phyloP scores from a whole-genome alignment of 495 filamentous ascomycete genomes.

The Trichoderma asperelloides region DNA sequence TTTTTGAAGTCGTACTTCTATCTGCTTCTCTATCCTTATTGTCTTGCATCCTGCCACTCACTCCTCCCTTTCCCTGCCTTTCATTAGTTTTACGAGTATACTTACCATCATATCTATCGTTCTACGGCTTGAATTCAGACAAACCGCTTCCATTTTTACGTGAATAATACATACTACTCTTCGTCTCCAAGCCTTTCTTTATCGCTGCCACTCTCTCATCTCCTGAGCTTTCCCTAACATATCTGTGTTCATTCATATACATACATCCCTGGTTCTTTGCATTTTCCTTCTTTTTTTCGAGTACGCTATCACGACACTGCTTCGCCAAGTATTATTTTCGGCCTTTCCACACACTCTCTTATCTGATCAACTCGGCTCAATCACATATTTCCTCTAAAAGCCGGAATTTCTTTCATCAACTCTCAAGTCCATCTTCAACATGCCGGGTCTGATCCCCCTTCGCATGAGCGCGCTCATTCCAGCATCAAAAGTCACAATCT shows the following conservation, averaged over 20 bases:
- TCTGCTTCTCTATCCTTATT: neutral
- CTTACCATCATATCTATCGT: neutral
- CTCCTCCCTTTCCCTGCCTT: conserved; percentile 1
- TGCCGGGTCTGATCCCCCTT: conserved; percentile 14
- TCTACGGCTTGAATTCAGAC: neutral
- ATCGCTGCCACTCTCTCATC: neutral
- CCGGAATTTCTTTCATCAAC: neutral
- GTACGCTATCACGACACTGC: neutral
- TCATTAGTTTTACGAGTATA: neutral
- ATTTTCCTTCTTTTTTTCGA: neutral
- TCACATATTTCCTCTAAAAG: neutral
- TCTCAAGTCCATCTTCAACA: neutral
- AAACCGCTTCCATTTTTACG: conserved; percentile 6
- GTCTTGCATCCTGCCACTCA: conserved; percentile 1
- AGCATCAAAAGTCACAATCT: neutral
- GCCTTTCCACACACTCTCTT: neutral
- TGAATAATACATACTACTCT: neutral
- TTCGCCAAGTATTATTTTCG: neutral
- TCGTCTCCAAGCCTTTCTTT: neutral
- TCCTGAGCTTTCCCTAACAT: neutral
- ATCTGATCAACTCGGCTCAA: neutral
- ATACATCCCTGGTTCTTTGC: neutral
- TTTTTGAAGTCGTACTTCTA: neutral
- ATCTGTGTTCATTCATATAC: neutral
- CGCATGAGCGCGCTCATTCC: conserved; percentile 15